phyloP scores from a whole-genome alignment of 1,139 yeast genomes.

The Yamadazyma sp. region DNA sequence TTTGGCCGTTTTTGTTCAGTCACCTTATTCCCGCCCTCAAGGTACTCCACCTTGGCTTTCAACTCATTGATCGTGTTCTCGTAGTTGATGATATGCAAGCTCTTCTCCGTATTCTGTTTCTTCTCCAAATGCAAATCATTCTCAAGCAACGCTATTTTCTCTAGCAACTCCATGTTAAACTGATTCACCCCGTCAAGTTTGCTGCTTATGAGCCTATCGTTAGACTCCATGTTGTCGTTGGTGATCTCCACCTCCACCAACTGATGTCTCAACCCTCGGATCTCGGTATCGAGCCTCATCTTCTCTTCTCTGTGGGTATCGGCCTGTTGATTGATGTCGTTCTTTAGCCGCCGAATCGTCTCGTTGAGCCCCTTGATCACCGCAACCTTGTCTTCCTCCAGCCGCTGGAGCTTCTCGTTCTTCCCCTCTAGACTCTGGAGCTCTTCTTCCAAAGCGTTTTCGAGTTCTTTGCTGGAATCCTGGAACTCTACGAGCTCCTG shows the following conservation, averaged over 20 bases:
- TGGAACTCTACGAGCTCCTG: constrained; percentile 40
- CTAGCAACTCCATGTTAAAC: constrained; percentile 42
- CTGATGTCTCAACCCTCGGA: constrained; percentile 26
- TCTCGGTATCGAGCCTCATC: constrained; percentile 22
- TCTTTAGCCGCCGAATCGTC: constrained; percentile 13
- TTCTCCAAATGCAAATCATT: constrained; percentile 40
- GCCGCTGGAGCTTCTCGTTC: constrained; percentile 21
- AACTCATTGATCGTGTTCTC: constrained; percentile 32
- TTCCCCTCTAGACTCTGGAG: constrained; percentile 32
- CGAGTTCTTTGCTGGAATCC: constrained; percentile 44
- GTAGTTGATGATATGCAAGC: constrained; percentile 36
- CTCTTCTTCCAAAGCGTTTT: constrained; percentile 46
- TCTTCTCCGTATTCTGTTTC: constrained; percentile 29
- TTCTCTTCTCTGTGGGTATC: constrained; percentile 19
- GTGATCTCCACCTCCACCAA: constrained; percentile 42
- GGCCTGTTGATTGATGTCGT: constrained; percentile 24
- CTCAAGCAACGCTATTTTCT: constrained; percentile 42
- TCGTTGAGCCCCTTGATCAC: constrained; percentile 7
- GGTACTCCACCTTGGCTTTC: constrained; percentile 13
- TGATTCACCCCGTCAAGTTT: constrained; percentile 36
- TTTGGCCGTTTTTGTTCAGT: not conserved
- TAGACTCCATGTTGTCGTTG: constrained; percentile 42
- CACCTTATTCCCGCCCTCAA: not conserved
- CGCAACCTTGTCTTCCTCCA: constrained; percentile 4
- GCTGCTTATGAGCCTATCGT: constrained; percentile 34